Conservation (phyloP, 768 basidiomycete genomes). For the Tylopilus subfusipes region DNA sequence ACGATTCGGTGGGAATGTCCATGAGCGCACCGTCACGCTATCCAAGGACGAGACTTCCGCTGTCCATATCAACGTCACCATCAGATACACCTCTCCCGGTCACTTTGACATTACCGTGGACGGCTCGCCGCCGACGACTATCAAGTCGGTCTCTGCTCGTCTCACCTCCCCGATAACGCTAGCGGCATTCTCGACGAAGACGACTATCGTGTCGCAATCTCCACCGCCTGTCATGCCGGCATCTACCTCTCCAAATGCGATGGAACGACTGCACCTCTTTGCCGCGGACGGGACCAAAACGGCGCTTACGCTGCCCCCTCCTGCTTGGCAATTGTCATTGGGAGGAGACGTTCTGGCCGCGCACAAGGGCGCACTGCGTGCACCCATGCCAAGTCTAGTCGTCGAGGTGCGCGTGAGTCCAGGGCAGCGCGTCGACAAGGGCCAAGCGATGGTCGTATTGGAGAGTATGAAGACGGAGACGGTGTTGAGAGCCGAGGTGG, state of each 20-base stretch:
- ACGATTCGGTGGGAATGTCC: slow-evolving; percentile 73
- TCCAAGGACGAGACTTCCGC: slow-evolving; percentile 50
- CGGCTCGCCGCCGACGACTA: slow-evolving; percentile 30
- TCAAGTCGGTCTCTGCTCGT: slow-evolving; percentile 52
- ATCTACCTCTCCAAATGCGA: slow-evolving; percentile 51
- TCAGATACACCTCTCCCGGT: slow-evolving; percentile 41
- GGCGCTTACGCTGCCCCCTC: slow-evolving; percentile 63
- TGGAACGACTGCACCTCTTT: slow-evolving; percentile 79
- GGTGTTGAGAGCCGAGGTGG: slow-evolving; percentile 65
- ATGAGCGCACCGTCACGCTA: slow-evolving; percentile 59
- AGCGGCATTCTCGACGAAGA: slow-evolving; percentile 43
- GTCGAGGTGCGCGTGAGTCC: slow-evolving; percentile 80
- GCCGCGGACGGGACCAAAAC: slow-evolving; percentile 53
- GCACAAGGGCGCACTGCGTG: slow-evolving; percentile 63
- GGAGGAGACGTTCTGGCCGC: slow-evolving; percentile 55
- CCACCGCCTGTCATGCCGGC: slow-evolving; percentile 52
- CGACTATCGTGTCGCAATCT: slow-evolving; percentile 74
- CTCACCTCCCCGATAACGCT: slow-evolving; percentile 56
- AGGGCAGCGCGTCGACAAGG: slow-evolving; percentile 77
- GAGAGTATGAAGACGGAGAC: slow-evolving; percentile 99
- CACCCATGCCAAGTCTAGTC: slow-evolving; percentile 92
- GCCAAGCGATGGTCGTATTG: slow-evolving; percentile 76
- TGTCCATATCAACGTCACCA: slow-evolving; percentile 36
- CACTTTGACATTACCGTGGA: slow-evolving; percentile 54
- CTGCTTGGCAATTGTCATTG: slow-evolving; percentile 65